Evolutionary conservation across 768 basidiomycete genomes (phyloP), one percentile per base, ranked within the genome.

Genomic region (Coprinellus micaceus): DNA sequence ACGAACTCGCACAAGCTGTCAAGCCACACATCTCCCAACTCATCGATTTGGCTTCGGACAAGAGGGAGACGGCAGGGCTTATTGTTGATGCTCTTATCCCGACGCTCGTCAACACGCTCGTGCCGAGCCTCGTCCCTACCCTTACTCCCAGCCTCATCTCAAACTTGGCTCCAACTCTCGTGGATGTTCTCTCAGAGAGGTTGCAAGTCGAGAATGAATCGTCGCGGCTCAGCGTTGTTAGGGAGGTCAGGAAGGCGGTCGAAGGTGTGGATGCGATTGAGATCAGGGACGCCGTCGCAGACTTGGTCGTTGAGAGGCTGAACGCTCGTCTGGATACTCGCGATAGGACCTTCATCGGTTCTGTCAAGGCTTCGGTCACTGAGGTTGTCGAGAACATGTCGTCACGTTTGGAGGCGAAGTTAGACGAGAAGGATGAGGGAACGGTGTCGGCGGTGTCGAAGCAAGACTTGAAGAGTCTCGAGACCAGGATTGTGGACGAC

Each of bases 11-110:
- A 22, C 88, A 94, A 68, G 88, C 91, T 0, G 91, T 94, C 64
- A 92, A 93, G 63, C 91, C 91, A 6, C 88, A 92, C 60, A 91
- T 94, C 24, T 83, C 89, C 1, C 90, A 94, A 61, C 83, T 94
- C 57, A 94, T 94, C 59, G 91, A 94, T 66, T 80, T 94, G 48
- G 86, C 91, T 25, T 91, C 89, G 0, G 91, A 94, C 67, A 94
- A 94, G 67, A 81, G 89, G 33, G 91, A 94, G 70, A 94, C 91
- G 3, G 91, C 91, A 3, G 78, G 81, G 6, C 80, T 94, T 40
- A 94, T 94, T 56, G 82, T 91, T 26, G 82, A 92, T 51, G 75
- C 81, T 21, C 80, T 94, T 37, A 56, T 84, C 4, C 91, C 91
- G 9, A 36, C 49, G 30, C 49, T 51, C 33, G 49, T 51, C n/a